Evolutionary conservation across 768 basidiomycete genomes (phyloP).

Genomic region (Auricularia sp.): DNA sequence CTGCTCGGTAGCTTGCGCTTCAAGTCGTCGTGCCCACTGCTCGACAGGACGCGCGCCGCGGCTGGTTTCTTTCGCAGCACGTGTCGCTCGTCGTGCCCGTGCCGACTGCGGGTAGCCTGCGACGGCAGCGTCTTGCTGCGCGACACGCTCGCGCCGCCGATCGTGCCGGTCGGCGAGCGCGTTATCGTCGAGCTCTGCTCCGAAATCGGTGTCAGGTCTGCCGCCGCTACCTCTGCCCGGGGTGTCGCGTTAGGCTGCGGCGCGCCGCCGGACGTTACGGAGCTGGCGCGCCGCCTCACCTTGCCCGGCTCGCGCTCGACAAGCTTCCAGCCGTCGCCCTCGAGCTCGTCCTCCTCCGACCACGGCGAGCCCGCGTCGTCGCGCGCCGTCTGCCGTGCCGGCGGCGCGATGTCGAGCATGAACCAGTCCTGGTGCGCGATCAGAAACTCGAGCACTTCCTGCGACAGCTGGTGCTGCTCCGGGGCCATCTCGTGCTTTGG

Average conservation of each 20-base stretch:
- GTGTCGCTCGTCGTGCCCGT: not conserved
- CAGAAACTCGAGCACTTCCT: slow-evolving; percentile 86
- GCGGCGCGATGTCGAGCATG: slow-evolving; percentile 76
- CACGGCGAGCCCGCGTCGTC: slow-evolving; percentile 4
- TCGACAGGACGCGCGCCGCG: not conserved
- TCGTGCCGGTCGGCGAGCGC: not conserved
- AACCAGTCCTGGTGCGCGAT: slow-evolving; percentile 97
- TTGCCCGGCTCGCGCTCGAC: slow-evolving; percentile 6
- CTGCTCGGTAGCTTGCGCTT: not conserved
- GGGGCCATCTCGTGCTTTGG: slow-evolving; percentile 81
- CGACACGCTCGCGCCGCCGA: not conserved
- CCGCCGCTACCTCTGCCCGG: not conserved
- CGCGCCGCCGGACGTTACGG: not conserved
- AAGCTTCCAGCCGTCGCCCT: slow-evolving; percentile 10
- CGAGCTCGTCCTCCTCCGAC: slow-evolving; percentile 6
- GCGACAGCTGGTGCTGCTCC: slow-evolving; percentile 76
- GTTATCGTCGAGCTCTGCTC: not conserved
- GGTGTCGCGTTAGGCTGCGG: not conserved
- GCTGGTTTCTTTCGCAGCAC: not conserved
- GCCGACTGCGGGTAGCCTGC: not conserved
- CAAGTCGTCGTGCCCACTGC: not conserved
- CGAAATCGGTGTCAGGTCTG: not conserved
- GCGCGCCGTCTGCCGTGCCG: slow-evolving; percentile 27
- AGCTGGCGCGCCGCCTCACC: not conserved
- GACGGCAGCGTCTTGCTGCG: not conserved